Percentiles rank a stretch among this genome's conserved stretches.
phyloP scores from a whole-genome alignment of 805 yeast species.

The Kuraishia piskuri region DNA sequence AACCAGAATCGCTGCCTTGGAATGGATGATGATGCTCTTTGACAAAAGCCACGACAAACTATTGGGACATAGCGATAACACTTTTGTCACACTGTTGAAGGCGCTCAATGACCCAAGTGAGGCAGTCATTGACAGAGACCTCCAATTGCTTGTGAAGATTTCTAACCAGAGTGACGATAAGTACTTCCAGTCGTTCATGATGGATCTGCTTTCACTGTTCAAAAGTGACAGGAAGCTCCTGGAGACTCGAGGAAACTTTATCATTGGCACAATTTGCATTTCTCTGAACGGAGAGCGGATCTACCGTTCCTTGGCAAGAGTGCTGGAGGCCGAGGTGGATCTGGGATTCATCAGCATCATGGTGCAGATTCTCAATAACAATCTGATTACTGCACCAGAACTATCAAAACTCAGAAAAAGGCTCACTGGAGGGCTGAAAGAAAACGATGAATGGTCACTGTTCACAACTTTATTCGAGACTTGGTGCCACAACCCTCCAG shows the following conservation, averaged over 20 bases:
- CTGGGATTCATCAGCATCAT: conserved; percentile 68
- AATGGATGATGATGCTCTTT: conserved; percentile 84
- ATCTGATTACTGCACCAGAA: conserved; percentile 80
- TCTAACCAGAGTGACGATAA: conserved; percentile 65
- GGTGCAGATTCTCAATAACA: conserved; percentile 82
- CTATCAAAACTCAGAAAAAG: conserved; percentile 60
- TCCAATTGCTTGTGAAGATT: conserved; percentile 65
- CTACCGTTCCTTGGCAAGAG: conserved; percentile 71
- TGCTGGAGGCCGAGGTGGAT: conserved; percentile 53
- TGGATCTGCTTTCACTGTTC: conserved; percentile 60
- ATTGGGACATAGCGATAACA: conserved; percentile 47
- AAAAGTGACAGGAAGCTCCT: conserved; percentile 59
- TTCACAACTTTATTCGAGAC: conserved; percentile 74
- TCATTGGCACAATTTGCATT: conserved; percentile 75
- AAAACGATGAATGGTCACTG: conserved; percentile 54
- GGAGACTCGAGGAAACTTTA: conserved; percentile 72
- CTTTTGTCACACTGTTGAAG: conserved; percentile 69
- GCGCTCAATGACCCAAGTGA: conserved; percentile 66
- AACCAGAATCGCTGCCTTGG: conserved; percentile 75
- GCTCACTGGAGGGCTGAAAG: conserved; percentile 37
- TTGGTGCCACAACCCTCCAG: conserved; percentile 90
- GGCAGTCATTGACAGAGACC: conserved; percentile 65
- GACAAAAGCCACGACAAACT: conserved; percentile 54
- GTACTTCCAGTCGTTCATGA: conserved; percentile 69
- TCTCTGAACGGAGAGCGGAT: conserved; percentile 77